These are phyloP conservation scores for Acarospora socialis DNA, from an alignment of 2,329 filamentous ascomycete species.

Conservation along the genomic window DNA sequence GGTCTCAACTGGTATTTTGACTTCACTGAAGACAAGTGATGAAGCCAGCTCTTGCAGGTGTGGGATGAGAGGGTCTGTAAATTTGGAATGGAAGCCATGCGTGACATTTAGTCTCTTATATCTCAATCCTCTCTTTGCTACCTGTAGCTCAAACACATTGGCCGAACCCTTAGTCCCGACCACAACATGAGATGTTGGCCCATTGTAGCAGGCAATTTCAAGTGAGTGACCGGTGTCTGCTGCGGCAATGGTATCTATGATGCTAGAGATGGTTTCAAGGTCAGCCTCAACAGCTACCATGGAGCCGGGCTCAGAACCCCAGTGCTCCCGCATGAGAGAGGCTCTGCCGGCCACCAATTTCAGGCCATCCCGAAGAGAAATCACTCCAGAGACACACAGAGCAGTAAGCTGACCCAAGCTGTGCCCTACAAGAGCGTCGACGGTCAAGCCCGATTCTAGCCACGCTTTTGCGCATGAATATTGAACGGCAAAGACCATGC, in stretches of 20 bases:
- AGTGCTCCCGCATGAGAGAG: slow-evolving; percentile 19
- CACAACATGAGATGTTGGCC: slow-evolving; percentile 29
- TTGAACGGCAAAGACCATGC: slow-evolving; percentile 20
- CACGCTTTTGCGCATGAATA: slow-evolving; percentile 20
- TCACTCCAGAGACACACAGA: slow-evolving; percentile 16
- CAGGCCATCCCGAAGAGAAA: slow-evolving; percentile 17
- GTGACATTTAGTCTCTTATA: slow-evolving; percentile 19
- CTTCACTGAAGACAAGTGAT: slow-evolving; percentile 13
- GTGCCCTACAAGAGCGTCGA: slow-evolving; percentile 20
- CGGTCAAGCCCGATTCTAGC: slow-evolving; percentile 18
- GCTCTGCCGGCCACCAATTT: slow-evolving; percentile 20
- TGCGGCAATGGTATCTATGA: slow-evolving; percentile 12
- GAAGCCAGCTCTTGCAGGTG: slow-evolving; percentile 11
- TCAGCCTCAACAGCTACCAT: slow-evolving; percentile 28
- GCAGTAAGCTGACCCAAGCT: slow-evolving; percentile 21
- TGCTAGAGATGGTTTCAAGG: slow-evolving; percentile 12
- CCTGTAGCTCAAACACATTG: not conserved
- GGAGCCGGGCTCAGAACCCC: slow-evolving; percentile 24
- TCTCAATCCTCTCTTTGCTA: too few species aligned
- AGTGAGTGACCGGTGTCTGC: slow-evolving; percentile 1
- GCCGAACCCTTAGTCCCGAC: slow-evolving; percentile 21
- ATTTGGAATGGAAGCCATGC: slow-evolving; percentile 19
- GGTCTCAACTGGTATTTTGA: slow-evolving; percentile 16
- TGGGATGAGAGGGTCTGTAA: slow-evolving; percentile 17
- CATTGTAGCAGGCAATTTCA: slow-evolving; percentile 36